A percentile compares a stretch with the other conserved stretches of the same genome.
phyloP scores from a whole-genome alignment of 169 alveolate species.

The Plasmodium gonderi region DNA sequence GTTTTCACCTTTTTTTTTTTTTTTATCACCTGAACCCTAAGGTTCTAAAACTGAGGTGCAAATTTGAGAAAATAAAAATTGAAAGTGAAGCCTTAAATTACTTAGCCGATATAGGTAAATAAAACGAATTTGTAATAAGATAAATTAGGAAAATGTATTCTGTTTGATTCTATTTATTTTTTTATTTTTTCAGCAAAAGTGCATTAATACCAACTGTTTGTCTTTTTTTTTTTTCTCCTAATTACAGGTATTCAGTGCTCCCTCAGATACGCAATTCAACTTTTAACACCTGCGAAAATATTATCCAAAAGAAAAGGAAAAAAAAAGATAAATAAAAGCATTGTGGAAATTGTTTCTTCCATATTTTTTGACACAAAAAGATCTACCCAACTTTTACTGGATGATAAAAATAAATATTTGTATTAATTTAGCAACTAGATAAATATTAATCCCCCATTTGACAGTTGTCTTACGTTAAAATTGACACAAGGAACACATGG shows the following conservation, averaged over 20 bases:
- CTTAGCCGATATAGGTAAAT: conserved; percentile 54
- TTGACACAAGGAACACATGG: background rate
- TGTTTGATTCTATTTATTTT: conserved; percentile 93
- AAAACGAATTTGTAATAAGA: conserved; percentile 93
- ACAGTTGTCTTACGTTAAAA: background rate
- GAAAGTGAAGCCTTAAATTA: conserved; percentile 65
- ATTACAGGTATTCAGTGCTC: conserved; percentile 56
- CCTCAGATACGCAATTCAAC: conserved; percentile 88
- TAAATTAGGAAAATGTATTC: conserved; percentile 92
- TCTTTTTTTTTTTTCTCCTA: conserved; percentile 1
- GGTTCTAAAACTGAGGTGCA: conserved; percentile 73
- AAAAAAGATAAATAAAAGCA: conserved; percentile 87
- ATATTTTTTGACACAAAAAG: conserved; percentile 96
- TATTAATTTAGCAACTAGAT: conserved; percentile 14
- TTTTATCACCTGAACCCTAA: background rate
- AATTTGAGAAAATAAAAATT: conserved; percentile 69
- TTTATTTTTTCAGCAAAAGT: too few relatives aligned
- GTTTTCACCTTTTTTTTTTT: background rate
- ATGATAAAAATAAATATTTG: conserved; percentile 81
- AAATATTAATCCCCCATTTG: background rate
- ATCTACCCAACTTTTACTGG: conserved; percentile 93
- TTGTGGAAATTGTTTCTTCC: conserved; percentile 92
- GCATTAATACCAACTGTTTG: conserved; percentile 92
- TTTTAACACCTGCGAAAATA: conserved; percentile 96
- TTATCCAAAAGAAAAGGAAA: conserved; percentile 93